phyloP scores from a whole-genome alignment of 1,139 yeast species.

The Diutina mesorugosa region DNA sequence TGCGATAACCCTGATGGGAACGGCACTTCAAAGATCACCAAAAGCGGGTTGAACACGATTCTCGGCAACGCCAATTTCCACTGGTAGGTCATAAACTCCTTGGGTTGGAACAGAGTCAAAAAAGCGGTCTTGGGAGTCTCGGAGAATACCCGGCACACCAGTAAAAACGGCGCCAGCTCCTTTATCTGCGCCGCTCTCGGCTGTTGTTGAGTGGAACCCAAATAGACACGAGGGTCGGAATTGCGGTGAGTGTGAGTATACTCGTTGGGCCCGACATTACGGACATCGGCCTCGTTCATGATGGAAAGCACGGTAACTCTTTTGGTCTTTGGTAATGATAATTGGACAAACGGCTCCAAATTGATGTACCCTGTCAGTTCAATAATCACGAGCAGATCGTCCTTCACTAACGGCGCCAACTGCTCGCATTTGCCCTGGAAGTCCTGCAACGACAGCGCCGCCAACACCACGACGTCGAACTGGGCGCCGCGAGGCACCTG shows the following conservation, averaged over 20 bases:
- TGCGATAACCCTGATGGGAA: conserved; percentile 42
- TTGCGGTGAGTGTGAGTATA: conserved; percentile 16
- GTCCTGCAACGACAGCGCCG: conserved; percentile 28
- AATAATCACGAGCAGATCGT: conserved; percentile 37
- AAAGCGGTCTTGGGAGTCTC: conserved; percentile 26
- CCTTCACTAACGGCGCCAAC: conserved; percentile 15
- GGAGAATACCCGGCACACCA: conserved; percentile 20
- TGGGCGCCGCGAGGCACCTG: conserved; percentile 10
- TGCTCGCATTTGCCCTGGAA: conserved; percentile 20
- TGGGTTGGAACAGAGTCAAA: conserved; percentile 36
- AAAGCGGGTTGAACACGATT: conserved; percentile 64
- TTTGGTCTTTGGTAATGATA: conserved; percentile 18
- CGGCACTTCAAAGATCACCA: conserved; percentile 60
- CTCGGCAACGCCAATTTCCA: conserved; percentile 79
- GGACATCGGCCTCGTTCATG: conserved; percentile 53
- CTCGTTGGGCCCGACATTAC: background rate
- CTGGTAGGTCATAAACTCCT: conserved; percentile 59
- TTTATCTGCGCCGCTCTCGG: background rate
- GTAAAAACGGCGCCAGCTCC: conserved; percentile 10
- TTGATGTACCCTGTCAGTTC: conserved; percentile 65
- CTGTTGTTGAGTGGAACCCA: conserved; percentile 15
- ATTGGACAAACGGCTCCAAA: conserved; percentile 51
- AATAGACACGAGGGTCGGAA: conserved; percentile 17
- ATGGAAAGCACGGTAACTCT: conserved; percentile 39
- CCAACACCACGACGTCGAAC: conserved; percentile 24